A percentile compares a stretch with the other conserved stretches of the same genome.
Conservation (phyloP, 352 stramenopile species). For the Thraustochytrium sp. region DNA sequence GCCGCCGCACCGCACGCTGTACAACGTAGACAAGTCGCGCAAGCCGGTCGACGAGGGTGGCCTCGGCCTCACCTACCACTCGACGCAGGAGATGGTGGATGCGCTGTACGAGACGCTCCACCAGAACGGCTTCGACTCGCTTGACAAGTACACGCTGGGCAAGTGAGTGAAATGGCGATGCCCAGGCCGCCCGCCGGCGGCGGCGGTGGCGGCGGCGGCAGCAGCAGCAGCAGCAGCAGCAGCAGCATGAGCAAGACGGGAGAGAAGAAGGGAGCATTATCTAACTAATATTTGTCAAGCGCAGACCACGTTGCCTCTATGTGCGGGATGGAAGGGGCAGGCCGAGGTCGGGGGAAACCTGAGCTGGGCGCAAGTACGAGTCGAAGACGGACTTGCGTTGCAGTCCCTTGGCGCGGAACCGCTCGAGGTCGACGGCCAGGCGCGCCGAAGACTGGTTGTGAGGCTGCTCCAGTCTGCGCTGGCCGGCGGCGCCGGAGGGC, state of each 20-base stretch:
- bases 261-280: no score
- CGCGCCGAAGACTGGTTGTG: not conserved
- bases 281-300: no score
- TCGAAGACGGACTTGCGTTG: not conserved
- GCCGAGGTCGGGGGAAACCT: no score
- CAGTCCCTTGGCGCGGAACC: not conserved
- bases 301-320: no score
- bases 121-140: not conserved
- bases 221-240: no score
- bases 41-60: not conserved
- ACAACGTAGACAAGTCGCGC: not conserved
- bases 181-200: no score
- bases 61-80: slow-evolving; percentile 15
- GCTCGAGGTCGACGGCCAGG: not conserved
- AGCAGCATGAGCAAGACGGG: no score
- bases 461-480: not conserved
- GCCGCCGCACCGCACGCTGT: slow-evolving; percentile 1
- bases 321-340: no score
- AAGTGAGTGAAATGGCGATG: slow-evolving; percentile 27
- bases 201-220: no score
- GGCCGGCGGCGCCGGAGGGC: no score
- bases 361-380: not conserved
- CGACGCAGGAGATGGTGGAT: not conserved
- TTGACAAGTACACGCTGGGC: slow-evolving; percentile 19
- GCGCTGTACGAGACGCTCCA: not conserved